Percentiles rank a stretch among this genome's conserved stretches.
These are phyloP conservation scores for Claviceps sp. DNA, from an alignment of 2,329 filamentous ascomycete genomes.

Conservation along the genomic window DNA sequence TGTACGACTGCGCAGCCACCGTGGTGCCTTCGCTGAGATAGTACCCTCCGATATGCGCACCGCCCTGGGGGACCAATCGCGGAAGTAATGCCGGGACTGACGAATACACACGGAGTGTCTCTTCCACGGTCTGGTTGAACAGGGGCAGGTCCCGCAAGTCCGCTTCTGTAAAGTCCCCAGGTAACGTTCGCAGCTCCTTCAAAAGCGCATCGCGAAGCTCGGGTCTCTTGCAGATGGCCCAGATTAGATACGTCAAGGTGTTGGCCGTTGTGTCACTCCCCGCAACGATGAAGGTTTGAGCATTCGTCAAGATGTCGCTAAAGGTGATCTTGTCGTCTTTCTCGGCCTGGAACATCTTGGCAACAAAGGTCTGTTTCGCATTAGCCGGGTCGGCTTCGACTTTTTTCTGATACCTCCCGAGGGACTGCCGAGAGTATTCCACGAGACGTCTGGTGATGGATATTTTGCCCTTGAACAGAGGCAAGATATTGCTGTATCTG, in stretches of 20 bases:
- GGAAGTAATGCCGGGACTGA: conserved; percentile 27
- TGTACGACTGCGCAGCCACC: conserved; percentile 30
- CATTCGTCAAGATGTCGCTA: conserved; percentile 25
- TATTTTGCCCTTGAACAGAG: conserved; percentile 10
- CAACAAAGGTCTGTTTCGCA: conserved; percentile 21
- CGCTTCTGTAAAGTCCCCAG: conserved; percentile 12
- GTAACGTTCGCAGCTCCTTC: conserved; percentile 21
- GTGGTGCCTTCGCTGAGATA: conserved; percentile 25
- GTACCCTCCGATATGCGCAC: conserved; percentile 24
- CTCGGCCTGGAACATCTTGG: conserved; percentile 22
- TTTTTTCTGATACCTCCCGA: conserved; percentile 15
- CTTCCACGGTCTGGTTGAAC: conserved; percentile 29
- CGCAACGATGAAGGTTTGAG: conserved; percentile 31
- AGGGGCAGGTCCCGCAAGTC: conserved; percentile 19
- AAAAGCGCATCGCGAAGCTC: conserved; percentile 19
- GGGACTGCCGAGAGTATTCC: conserved; percentile 15
- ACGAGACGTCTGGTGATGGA: conserved; percentile 8
- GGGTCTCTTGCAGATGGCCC: conserved; percentile 21
- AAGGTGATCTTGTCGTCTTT: conserved; percentile 14
- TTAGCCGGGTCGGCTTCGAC: conserved; percentile 9
- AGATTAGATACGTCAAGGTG: conserved; percentile 34
- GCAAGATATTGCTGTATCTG: conserved; percentile 10
- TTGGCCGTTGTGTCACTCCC: conserved; percentile 39
- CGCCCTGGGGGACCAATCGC: conserved; percentile 24
- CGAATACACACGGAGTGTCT: conserved; percentile 30